Evolutionary conservation across 2,329 filamentous ascomycete genomes (phyloP).

Genomic region (Sclerotinia sclerotiorum): DNA sequence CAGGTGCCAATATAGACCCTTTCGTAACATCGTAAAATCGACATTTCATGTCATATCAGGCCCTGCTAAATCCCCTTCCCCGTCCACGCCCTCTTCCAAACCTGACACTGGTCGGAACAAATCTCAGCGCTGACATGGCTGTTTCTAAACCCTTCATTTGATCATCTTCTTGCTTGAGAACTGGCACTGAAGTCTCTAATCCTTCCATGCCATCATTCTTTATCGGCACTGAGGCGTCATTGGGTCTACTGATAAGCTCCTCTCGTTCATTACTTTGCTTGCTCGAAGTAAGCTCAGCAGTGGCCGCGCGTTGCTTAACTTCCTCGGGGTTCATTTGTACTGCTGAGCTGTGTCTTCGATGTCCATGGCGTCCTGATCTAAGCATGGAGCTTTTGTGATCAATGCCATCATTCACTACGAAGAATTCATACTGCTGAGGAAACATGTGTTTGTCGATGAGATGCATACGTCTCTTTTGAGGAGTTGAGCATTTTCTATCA

Average conservation of each 20-base stretch:
- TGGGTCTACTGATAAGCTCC: not conserved
- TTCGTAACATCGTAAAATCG: conserved; percentile 12
- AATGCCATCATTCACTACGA: conserved; percentile 84
- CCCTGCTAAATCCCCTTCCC: conserved; percentile 38
- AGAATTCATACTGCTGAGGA: conserved; percentile 84
- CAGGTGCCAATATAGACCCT: conserved; percentile 14
- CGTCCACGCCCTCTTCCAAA: conserved; percentile 51
- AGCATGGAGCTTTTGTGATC: conserved; percentile 81
- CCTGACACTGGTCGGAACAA: conserved; percentile 65
- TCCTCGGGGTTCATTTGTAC: conserved; percentile 29
- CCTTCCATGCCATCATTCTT: conserved; percentile 52
- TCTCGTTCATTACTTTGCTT: conserved; percentile 2
- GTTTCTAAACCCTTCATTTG: conserved; percentile 61
- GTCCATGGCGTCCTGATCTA: conserved; percentile 53
- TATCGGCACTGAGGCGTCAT: not conserved
- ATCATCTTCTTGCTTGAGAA: conserved; percentile 26
- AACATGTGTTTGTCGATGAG: conserved; percentile 94
- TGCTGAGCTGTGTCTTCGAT: conserved; percentile 51
- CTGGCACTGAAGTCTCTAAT: conserved; percentile 51
- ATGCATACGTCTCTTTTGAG: conserved; percentile 82
- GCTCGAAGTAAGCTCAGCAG: conserved; percentile 9
- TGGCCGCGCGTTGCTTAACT: conserved; percentile 33
- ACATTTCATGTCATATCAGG: conserved; percentile 25
- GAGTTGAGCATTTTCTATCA: conserved; percentile 78
- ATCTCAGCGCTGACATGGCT: conserved; percentile 70